Evolutionary conservation across 106 monocot species (phyloP), one percentile per base, ranked within the genome.

Genomic region (Platanthera zijinensis): DNA sequence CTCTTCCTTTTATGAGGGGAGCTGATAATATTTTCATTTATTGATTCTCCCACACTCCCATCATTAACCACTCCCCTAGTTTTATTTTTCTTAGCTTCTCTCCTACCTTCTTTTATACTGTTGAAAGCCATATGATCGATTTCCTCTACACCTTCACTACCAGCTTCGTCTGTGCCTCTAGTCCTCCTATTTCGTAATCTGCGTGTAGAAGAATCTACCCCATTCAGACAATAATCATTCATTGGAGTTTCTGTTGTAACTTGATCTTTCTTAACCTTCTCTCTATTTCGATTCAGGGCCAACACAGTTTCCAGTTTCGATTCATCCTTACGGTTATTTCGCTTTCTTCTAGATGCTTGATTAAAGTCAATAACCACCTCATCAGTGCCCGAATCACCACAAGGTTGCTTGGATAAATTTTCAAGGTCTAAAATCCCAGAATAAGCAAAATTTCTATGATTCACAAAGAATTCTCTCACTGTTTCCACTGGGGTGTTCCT

Each of bases 401-500:
- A 22, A 11, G 1, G 18, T 14, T 72, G 18, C 72, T 72, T 51
- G n/a, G 51, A 3, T 51, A 51, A 15, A 72, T 8, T 51, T 72
- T 72, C 22, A 46, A 21, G 18, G 10, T 51, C 51, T 21, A 72
- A 51, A 10, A 51, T 51, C 21, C 72, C 72, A 72, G 50, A 50
- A 50, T 72, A 51, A 1, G 10, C 50, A 6, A 72, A 51, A 21
- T 10, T 72, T 72, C 72, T 72, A n/a, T 72, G 51, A 50, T 15
- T 72, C 18, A 50, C 14, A 72, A 72, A 51, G 72, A 72, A 72
- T 50, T 72, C 72, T 46, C n/a, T 72, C 49, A 72, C 10, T 22
- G 12, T 22, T 21, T 50, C 72, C 3, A 5, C 10, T 51, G 50
- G 72, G 22, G 21, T 21, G 18, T 21, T 51, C 51, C 21, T 51